Percentiles rank a stretch among this genome's conserved stretches.
Conservation (phyloP, 352 stramenopile species). For the Pythium graminicola region DNA sequence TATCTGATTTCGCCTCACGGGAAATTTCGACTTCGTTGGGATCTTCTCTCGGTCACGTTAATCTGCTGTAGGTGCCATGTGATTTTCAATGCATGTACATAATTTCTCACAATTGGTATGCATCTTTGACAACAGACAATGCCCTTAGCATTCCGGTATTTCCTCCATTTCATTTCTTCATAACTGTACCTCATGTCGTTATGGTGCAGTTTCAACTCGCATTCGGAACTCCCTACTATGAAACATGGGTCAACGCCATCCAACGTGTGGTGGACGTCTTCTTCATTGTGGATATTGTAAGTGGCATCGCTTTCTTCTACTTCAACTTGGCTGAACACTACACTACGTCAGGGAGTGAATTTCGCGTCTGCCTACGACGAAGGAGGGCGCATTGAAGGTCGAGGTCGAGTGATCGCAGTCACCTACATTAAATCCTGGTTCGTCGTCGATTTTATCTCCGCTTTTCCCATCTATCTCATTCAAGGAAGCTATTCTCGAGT, state of each 20-base stretch:
- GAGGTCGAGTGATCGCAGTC: slow-evolving; percentile 33
- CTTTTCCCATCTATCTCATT: slow-evolving; percentile 68
- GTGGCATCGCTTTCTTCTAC: not conserved
- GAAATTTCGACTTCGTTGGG: slow-evolving; percentile 73
- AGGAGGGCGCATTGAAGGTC: slow-evolving; percentile 47
- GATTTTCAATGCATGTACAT: too few species aligned
- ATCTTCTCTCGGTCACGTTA: slow-evolving; percentile 57
- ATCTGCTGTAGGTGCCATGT: slow-evolving; percentile 54
- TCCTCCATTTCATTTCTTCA: not conserved
- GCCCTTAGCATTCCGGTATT: slow-evolving; percentile 58
- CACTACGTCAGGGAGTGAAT: slow-evolving; percentile 42
- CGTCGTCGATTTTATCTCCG: slow-evolving; percentile 60
- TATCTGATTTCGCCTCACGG: slow-evolving; percentile 70
- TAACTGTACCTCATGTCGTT: not conserved
- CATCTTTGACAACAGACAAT: slow-evolving; percentile 54
- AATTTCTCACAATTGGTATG: too few species aligned
- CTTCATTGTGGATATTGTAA: slow-evolving; percentile 70
- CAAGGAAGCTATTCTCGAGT: slow-evolving; percentile 53
- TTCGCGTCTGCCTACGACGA: slow-evolving; percentile 68
- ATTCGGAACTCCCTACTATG: slow-evolving; percentile 27
- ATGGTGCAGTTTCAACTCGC: slow-evolving; percentile 62
- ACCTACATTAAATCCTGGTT: slow-evolving; percentile 75
- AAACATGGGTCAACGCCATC: slow-evolving; percentile 36
- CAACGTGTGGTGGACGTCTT: slow-evolving; percentile 58
- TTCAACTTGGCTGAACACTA: not conserved